A percentile compares a stretch with the other conserved stretches of the same genome.
phyloP scores from a whole-genome alignment of 768 basidiomycete genomes.

The Boletus pseudo-olivaceus region DNA sequence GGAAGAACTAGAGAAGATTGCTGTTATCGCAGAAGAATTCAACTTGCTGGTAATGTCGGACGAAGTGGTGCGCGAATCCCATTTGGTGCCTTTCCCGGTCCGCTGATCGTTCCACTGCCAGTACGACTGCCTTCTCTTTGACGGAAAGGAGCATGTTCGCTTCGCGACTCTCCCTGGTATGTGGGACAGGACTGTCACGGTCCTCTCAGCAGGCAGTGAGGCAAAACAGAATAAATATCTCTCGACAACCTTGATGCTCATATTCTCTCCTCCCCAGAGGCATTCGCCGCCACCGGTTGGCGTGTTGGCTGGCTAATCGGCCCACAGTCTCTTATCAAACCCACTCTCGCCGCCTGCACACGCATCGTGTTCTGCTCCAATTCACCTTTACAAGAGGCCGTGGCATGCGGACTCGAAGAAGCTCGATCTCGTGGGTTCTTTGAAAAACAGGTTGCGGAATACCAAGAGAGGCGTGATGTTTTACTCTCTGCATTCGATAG shows the following conservation, averaged over 20 bases:
- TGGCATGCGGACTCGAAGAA: slow-evolving; percentile 84
- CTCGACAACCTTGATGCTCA: not conserved
- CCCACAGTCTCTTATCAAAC: slow-evolving; percentile 74
- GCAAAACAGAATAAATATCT: not conserved
- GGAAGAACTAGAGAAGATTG: slow-evolving; percentile 80
- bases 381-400: slow-evolving; percentile 93
- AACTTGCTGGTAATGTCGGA: slow-evolving; percentile 92
- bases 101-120: slow-evolving; percentile 28
- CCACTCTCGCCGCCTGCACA: slow-evolving; percentile 86
- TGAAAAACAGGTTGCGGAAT: slow-evolving; percentile 69
- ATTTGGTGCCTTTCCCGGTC: not conserved
- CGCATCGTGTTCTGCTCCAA: slow-evolving; percentile 96
- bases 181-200: slow-evolving; percentile 98
- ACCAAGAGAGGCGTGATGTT: slow-evolving; percentile 74
- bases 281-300: slow-evolving; percentile 97
- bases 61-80: slow-evolving; percentile 74
- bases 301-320: slow-evolving; percentile 96
- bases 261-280: slow-evolving; percentile 48
- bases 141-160: slow-evolving; percentile 83
- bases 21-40: slow-evolving; percentile 83
- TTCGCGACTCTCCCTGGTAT: slow-evolving; percentile 95
- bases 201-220: slow-evolving; percentile 93
- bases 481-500: slow-evolving; percentile 76
- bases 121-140: slow-evolving; percentile 94
- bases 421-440: slow-evolving; percentile 73